phyloP scores from a whole-genome alignment of 2,329 filamentous ascomycete genomes.

The Pseudopyrenochaeta lycopersici region DNA sequence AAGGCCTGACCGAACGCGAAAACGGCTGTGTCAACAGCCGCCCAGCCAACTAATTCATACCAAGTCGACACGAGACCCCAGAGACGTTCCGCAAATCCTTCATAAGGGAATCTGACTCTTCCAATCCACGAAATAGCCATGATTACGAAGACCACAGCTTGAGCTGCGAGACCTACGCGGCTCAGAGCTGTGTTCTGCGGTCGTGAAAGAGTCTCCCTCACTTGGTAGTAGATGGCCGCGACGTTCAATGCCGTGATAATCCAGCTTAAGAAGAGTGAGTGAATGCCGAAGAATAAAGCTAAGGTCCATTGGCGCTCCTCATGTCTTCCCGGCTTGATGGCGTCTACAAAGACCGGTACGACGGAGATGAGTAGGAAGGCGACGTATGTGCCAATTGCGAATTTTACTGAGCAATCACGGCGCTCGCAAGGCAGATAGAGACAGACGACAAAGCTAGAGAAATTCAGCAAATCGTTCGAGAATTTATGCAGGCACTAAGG shows the following conservation, averaged over 20 bases:
- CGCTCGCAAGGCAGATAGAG: background rate
- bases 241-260: slow-evolving; percentile 1
- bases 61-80: background rate
- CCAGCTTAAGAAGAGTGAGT: slow-evolving; percentile 3
- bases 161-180: background rate
- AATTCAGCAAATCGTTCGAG: background rate
- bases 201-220: background rate
- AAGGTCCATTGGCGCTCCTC: background rate
- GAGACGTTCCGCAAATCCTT: background rate
- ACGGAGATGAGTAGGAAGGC: slow-evolving; percentile 2
- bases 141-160: background rate
- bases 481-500: background rate
- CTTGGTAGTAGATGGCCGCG: slow-evolving; percentile 1
- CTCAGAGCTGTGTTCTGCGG: background rate
- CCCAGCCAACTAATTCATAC: slow-evolving; percentile 4
- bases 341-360: background rate
- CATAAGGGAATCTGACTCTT: background rate
- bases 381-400: slow-evolving; percentile 1
- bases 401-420: background rate
- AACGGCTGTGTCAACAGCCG: slow-evolving; percentile 3
- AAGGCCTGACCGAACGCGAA: slow-evolving; percentile 1
- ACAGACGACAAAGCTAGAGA: slow-evolving; percentile 2
- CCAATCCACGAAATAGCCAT: slow-evolving; percentile 2
- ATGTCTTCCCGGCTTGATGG: background rate
- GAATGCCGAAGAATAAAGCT: slow-evolving; percentile 2